Percentiles rank a stretch among this genome's conserved stretches.
Conservation (phyloP, 371 early-diverging fungal genomes). For the Circinella minor region DNA sequence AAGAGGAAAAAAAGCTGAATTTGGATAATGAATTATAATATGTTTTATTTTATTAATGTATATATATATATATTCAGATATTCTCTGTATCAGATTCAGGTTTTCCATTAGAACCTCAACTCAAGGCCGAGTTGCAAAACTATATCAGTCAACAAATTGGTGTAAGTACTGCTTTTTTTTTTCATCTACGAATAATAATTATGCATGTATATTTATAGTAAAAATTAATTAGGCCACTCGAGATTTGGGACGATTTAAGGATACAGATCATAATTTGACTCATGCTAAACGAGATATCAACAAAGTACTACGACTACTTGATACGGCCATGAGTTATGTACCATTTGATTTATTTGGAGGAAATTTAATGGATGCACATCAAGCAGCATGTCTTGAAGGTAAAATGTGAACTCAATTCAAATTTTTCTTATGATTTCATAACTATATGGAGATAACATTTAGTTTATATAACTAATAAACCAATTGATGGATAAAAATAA, state of each 20-base stretch:
- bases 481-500: neutral
- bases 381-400: conserved; percentile 40
- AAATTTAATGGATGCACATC: conserved; percentile 39
- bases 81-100: conserved; percentile 26
- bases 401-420: neutral
- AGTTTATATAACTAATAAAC: too few species aligned
- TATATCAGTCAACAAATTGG: conserved; percentile 30
- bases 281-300: conserved; percentile 26
- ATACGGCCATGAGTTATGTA: conserved; percentile 32
- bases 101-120: conserved; percentile 36
- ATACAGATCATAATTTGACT: conserved; percentile 33
- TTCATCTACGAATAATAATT: neutral
- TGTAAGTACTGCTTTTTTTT: conserved; percentile 21
- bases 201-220: neutral
- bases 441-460: too few species aligned
- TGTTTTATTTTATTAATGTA: neutral
- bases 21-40: neutral
- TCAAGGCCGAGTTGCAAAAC: conserved; percentile 34
- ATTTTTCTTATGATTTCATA: too few species aligned
- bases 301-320: conserved; percentile 30
- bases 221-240: conserved; percentile 32
- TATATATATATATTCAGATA: conserved; percentile 22
- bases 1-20: neutral
- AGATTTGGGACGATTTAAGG: conserved; percentile 32
- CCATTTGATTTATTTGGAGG: conserved; percentile 50